phyloP scores from a whole-genome alignment of 1,139 yeast genomes.

The Taphrina populina region DNA sequence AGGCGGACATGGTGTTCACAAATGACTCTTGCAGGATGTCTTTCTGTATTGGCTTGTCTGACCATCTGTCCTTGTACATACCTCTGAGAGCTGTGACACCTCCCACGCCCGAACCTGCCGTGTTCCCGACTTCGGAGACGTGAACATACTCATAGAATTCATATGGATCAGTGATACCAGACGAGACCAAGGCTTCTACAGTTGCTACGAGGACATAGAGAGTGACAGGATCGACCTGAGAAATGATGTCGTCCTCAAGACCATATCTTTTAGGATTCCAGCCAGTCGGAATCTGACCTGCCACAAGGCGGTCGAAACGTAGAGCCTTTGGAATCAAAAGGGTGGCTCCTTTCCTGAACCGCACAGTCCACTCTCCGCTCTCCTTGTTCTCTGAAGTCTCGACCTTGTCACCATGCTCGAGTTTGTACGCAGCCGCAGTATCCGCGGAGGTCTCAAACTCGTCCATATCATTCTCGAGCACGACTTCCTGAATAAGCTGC shows the following conservation, averaged over 20 bases:
- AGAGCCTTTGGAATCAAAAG: constrained; percentile 92
- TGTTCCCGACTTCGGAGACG: constrained; percentile 97
- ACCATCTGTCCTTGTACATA: constrained; percentile 92
- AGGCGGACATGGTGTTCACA: constrained; percentile 98
- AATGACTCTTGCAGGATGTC: constrained; percentile 96
- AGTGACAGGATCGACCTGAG: constrained; percentile 95
- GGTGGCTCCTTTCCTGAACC: constrained; percentile 87
- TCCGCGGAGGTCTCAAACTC: constrained; percentile 93
- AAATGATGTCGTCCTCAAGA: constrained; percentile 85
- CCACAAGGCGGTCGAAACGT: constrained; percentile 91
- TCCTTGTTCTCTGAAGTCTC: constrained; percentile 88
- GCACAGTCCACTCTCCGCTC: constrained; percentile 87
- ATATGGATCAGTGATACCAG: constrained; percentile 97
- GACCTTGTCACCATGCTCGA: constrained; percentile 89
- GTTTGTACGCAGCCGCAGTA: constrained; percentile 91
- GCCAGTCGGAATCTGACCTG: constrained; percentile 98
- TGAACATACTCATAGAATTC: constrained; percentile 98
- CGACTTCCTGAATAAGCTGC: constrained; percentile 89
- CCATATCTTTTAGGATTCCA: constrained; percentile 96
- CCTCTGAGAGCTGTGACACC: constrained; percentile 96
- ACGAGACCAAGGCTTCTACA: constrained; percentile 84
- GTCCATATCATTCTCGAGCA: constrained; percentile 92
- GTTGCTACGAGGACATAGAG: constrained; percentile 89
- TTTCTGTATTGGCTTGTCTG: constrained; percentile 90
- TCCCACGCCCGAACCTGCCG: constrained; percentile 99